A percentile compares a stretch with the other conserved stretches of the same genome.
Conservation (phyloP, 2,329 filamentous ascomycete genomes). For the Colletotrichum spinosum region DNA sequence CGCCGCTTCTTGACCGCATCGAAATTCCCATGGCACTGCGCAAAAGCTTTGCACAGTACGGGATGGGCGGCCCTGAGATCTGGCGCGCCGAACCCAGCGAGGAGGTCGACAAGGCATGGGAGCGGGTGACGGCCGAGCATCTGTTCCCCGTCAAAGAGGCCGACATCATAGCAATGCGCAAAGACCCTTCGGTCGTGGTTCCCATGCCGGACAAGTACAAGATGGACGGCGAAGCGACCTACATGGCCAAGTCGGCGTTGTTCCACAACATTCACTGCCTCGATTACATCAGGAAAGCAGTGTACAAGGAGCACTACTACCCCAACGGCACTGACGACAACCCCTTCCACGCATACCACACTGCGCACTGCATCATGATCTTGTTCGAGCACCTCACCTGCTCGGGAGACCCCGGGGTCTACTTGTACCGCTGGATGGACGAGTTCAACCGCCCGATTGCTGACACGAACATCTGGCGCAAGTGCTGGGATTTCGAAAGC, state of each 20-base stretch:
- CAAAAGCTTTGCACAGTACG: constrained; percentile 23
- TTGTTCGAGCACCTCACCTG: constrained; percentile 21
- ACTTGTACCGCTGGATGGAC: constrained; percentile 18
- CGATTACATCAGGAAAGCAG: constrained; percentile 24
- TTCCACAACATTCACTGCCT: constrained; percentile 28
- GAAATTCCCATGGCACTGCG: constrained; percentile 13
- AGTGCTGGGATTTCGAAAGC: constrained; percentile 20
- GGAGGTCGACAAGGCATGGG: constrained; percentile 29
- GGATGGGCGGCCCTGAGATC: constrained; percentile 21
- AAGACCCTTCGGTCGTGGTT: constrained; percentile 18
- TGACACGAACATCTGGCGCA: constrained; percentile 22
- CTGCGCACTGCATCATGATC: constrained; percentile 25
- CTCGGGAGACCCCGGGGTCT: constrained; percentile 11
- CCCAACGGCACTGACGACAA: constrained; percentile 29
- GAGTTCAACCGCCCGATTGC: constrained; percentile 19
- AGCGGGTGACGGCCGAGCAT: constrained; percentile 19
- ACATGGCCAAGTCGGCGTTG: constrained; percentile 20
- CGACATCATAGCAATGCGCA: constrained; percentile 15
- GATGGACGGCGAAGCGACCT: constrained; percentile 15
- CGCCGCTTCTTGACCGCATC: constrained; percentile 3
- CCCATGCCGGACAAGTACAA: constrained; percentile 19
- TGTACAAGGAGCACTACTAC: constrained; percentile 17
- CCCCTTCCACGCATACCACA: constrained; percentile 18
- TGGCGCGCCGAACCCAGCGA: constrained; percentile 22
- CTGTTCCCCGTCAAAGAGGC: constrained; percentile 19